Evolutionary conservation across 1,284 basidiomycete genomes (phyloP), one percentile per base, ranked within the genome.

Genomic region (Malassezia equina): DNA sequence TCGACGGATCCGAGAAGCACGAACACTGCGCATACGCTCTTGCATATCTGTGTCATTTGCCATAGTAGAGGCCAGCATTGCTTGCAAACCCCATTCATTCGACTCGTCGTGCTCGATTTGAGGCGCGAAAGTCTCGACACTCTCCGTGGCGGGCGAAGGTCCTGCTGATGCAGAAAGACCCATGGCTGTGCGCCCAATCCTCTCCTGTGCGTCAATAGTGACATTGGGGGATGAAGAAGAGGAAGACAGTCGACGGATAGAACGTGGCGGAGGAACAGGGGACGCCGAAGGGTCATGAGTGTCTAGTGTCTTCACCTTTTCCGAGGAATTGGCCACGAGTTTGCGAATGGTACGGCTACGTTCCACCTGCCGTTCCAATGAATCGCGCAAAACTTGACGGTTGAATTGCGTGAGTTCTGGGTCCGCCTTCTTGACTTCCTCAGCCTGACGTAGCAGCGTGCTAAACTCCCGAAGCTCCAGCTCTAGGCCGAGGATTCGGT

Each of bases 381-480:
- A 72, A 33, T 75, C 71, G 31, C 94, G 85, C 29, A 96, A 80
- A 40, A 69, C 62, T 43, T 71, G 61, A 12, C 69, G 61, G 47
- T 71, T 63, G 36, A 73, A 59, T 24, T 61, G 63, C 24, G 64
- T 65, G 25, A 67, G 63, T 7, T 61, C 63, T 0, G 62, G 60
- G 3, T 61, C 61, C n/a, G 61, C 53, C 8, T 65, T 56, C 46
- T 64, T 56, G 42, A 59, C 55, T 17, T 63, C 81, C 76, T 84
- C 85, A 60, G 88, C 80, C 49, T 88, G 78, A 53, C 86, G 82
- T 51, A 84, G 82, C 61, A 86, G 82, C 43, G 88, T 83, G 79
- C 93, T 95, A 17, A 95, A 76, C 75, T 95, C 91, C 78, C 88
- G 83, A 59, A 93, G 91, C 78, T 94, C 88, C 7, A 86, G 81